A percentile compares a stretch with the other conserved stretches of the same genome.
These are phyloP conservation scores for Dillenia turbinata DNA, from an alignment of 164 flowering plant genomes.

Conservation along the genomic window DNA sequence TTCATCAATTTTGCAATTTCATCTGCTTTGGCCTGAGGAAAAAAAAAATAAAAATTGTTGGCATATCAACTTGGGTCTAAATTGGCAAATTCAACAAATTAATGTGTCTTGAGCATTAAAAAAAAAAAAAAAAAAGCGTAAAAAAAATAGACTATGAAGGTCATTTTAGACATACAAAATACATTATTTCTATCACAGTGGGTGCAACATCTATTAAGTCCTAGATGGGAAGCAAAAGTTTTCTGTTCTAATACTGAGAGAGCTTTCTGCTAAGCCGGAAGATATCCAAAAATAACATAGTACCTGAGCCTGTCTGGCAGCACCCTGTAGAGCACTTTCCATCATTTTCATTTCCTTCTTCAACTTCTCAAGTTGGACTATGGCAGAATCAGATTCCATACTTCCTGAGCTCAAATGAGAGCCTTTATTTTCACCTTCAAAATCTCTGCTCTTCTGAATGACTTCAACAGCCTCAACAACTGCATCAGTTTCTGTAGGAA, in stretches of 20 bases:
- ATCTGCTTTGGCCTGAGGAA: slow-evolving; percentile 83
- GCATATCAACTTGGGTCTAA: no score
- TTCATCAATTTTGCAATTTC: slow-evolving; percentile 89
- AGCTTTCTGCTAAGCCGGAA: no score
- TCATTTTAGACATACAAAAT: no score
- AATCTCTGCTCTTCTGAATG: slow-evolving; percentile 21
- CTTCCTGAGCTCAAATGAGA: slow-evolving; percentile 32
- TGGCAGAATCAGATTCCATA: slow-evolving; percentile 27
- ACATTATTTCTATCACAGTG: no score
- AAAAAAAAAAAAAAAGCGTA: no score
- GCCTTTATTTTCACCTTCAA: slow-evolving; percentile 29
- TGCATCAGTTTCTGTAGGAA: slow-evolving; percentile 27
- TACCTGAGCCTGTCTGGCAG: slow-evolving; percentile 99
- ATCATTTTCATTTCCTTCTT: slow-evolving; percentile 91
- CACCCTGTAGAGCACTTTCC: slow-evolving; percentile 96
- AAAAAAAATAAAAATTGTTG: slow-evolving; percentile 1
- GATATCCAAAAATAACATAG: slow-evolving; percentile 5
- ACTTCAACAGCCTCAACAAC: slow-evolving; percentile 24
- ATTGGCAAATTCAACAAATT: not conserved
- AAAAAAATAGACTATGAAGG: no score
- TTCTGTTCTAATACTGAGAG: no score
- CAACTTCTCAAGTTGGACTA: slow-evolving; percentile 61
- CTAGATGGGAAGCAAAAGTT: no score
- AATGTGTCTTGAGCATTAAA: not conserved
- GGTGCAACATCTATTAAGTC: no score